Evolutionary conservation across 352 stramenopile genomes (phyloP).

Genomic region (Saprolegnia diclina): DNA sequence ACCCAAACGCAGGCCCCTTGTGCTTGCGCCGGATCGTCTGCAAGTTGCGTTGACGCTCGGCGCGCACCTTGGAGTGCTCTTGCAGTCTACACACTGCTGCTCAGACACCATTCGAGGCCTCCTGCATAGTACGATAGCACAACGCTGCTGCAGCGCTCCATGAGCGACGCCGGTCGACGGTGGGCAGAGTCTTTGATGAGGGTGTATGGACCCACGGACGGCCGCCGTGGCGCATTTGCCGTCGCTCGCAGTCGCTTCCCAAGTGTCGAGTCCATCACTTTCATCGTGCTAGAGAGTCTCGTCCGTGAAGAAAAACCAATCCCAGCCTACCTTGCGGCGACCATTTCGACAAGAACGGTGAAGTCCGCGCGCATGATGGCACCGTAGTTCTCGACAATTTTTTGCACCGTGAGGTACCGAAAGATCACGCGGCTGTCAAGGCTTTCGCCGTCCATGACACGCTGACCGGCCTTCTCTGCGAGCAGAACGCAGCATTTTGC

Average conservation of each 20-base stretch:
- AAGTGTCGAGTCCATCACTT: constrained; percentile 60
- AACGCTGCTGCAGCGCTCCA: background rate
- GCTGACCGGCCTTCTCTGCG: constrained; percentile 48
- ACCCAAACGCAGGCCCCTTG: constrained; percentile 40
- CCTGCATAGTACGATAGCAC: constrained; percentile 9
- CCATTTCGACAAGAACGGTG: constrained; percentile 55
- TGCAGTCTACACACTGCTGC: background rate
- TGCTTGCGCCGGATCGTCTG: constrained; percentile 41
- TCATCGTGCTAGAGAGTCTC: constrained; percentile 38
- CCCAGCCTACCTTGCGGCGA: constrained; percentile 32
- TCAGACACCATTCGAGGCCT: background rate
- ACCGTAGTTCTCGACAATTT: constrained; percentile 50
- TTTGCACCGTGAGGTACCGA: constrained; percentile 55
- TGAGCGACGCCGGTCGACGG: background rate
- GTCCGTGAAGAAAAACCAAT: background rate
- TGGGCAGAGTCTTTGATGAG: background rate
- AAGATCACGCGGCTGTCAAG: constrained; percentile 59
- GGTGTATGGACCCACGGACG: background rate
- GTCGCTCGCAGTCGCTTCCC: constrained; percentile 43
- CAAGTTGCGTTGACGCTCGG: constrained; percentile 35
- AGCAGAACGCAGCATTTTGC: constrained; percentile 54
- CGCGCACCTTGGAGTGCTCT: constrained; percentile 30
- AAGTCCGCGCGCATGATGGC: constrained; percentile 41
- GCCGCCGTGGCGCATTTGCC: background rate
- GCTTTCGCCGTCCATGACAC: constrained; percentile 50